Percentiles rank a stretch among this genome's conserved stretches.
Evolutionary conservation across 352 stramenopile genomes (phyloP).

Genomic region (Phytophthora rubi): DNA sequence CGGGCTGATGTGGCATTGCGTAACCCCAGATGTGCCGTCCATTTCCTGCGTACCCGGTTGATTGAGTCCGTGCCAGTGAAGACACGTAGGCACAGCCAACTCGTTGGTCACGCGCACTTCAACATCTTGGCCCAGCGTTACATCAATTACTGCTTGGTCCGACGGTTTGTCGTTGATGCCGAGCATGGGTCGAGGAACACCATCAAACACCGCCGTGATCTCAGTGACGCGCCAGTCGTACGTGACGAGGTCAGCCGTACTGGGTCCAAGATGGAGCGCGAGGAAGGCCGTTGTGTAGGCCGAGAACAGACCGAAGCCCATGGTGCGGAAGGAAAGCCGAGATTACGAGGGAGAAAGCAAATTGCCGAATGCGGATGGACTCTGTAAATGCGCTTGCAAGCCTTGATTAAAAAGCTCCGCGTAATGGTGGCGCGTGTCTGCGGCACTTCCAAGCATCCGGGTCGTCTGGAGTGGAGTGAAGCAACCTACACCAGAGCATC

Average conservation of each 20-base stretch:
- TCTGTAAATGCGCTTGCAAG: no score
- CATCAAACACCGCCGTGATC: slow-evolving; percentile 8
- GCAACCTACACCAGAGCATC: no score
- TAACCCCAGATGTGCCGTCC: slow-evolving; percentile 28
- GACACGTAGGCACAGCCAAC: slow-evolving; percentile 2
- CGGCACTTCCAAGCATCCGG: no score
- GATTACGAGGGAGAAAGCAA: no score
- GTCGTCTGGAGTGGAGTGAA: no score
- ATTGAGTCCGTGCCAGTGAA: slow-evolving; percentile 33
- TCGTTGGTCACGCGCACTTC: slow-evolving; percentile 18
- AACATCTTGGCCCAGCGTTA: slow-evolving; percentile 16
- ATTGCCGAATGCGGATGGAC: no score
- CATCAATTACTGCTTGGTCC: slow-evolving; percentile 17
- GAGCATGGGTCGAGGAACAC: neutral
- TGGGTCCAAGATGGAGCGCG: neutral
- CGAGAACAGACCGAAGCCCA: no score
- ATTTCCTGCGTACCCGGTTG: slow-evolving; percentile 27
- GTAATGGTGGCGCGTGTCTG: no score
- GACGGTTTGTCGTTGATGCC: slow-evolving; percentile 21
- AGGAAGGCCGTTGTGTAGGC: neutral
- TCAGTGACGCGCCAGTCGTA: slow-evolving; percentile 1
- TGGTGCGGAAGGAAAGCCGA: no score
- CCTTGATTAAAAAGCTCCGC: no score
- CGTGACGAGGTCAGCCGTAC: neutral
- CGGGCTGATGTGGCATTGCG: slow-evolving; percentile 27